phyloP scores from a whole-genome alignment of 805 yeast species.

The Wickerhamiella cacticola region DNA sequence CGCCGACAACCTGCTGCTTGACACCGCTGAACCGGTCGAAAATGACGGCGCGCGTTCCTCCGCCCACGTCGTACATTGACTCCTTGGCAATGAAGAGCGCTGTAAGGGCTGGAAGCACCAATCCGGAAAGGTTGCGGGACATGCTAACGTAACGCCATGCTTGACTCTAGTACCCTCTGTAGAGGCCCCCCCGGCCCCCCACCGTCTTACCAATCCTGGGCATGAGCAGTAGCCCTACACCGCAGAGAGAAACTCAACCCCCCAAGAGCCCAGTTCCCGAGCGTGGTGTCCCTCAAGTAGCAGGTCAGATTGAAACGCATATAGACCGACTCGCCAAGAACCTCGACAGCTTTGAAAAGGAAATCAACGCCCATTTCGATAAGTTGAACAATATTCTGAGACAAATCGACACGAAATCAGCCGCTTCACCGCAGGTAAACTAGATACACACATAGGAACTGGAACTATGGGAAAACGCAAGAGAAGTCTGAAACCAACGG shows the following conservation, averaged over 20 bases:
- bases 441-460: neutral
- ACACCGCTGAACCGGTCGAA: slow-evolving; percentile 89
- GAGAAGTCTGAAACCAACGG: neutral
- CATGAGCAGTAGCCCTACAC: neutral
- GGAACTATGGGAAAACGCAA: neutral
- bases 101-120: slow-evolving; percentile 31
- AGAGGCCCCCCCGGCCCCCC: neutral
- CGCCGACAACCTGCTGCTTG: slow-evolving; percentile 77
- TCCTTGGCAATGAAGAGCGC: slow-evolving; percentile 48
- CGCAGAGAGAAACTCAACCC: neutral
- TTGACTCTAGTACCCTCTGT: neutral
- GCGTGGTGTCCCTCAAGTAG: slow-evolving; percentile 16
- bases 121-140: slow-evolving; percentile 19
- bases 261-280: slow-evolving; percentile 12
- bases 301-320: slow-evolving; percentile 17
- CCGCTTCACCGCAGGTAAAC: neutral
- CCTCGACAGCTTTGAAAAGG: slow-evolving; percentile 18
- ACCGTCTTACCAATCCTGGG: neutral
- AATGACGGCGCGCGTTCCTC: slow-evolving; percentile 91
- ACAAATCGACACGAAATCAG: slow-evolving; percentile 12
- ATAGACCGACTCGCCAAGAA: slow-evolving; percentile 15
- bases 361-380: slow-evolving; percentile 18
- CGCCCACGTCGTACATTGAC: slow-evolving; percentile 87
- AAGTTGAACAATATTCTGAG: slow-evolving; percentile 12
- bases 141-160: neutral